Conservation (phyloP, 768 basidiomycete genomes). For the Tulasnella sp. region DNA sequence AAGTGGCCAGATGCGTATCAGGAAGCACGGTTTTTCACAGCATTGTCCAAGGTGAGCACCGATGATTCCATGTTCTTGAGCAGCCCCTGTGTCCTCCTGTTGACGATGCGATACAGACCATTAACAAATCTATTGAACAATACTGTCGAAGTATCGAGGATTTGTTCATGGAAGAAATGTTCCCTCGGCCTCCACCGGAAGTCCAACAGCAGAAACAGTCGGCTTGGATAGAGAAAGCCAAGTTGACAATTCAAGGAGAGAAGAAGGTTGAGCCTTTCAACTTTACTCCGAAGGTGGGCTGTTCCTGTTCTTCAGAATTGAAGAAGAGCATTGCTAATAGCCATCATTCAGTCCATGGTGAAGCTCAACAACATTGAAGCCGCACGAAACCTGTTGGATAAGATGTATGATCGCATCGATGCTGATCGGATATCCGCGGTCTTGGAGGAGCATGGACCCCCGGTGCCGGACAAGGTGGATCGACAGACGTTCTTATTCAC, state of each 20-base stretch:
- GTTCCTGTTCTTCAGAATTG: background rate
- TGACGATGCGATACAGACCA: slow-evolving; percentile 40
- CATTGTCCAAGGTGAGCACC: slow-evolving; percentile 71
- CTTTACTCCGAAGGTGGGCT: slow-evolving; percentile 53
- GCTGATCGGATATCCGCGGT: slow-evolving; percentile 72
- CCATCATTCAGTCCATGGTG: slow-evolving; percentile 63
- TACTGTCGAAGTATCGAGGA: slow-evolving; percentile 81
- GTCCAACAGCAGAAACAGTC: slow-evolving; percentile 67
- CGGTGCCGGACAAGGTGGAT: slow-evolving; percentile 58
- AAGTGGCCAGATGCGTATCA: slow-evolving; percentile 89
- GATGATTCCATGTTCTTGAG: no score
- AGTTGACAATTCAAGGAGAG: slow-evolving; percentile 65
- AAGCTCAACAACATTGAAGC: slow-evolving; percentile 96
- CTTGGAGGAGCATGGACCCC: slow-evolving; percentile 43
- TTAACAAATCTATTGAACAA: slow-evolving; percentile 82
- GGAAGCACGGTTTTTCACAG: slow-evolving; percentile 80
- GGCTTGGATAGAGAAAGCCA: slow-evolving; percentile 78
- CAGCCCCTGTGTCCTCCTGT: background rate
- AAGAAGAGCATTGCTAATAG: background rate
- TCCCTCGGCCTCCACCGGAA: slow-evolving; percentile 55
- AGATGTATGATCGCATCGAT: slow-evolving; percentile 84
- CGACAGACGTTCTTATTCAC: slow-evolving; percentile 71
- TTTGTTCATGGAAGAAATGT: slow-evolving; percentile 92
- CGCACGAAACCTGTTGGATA: slow-evolving; percentile 79
- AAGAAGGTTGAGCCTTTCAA: slow-evolving; percentile 93